Percentiles rank a stretch among this genome's conserved stretches.
phyloP scores from a whole-genome alignment of 1,284 basidiomycete genomes.

The Rhodotorula sp. region DNA sequence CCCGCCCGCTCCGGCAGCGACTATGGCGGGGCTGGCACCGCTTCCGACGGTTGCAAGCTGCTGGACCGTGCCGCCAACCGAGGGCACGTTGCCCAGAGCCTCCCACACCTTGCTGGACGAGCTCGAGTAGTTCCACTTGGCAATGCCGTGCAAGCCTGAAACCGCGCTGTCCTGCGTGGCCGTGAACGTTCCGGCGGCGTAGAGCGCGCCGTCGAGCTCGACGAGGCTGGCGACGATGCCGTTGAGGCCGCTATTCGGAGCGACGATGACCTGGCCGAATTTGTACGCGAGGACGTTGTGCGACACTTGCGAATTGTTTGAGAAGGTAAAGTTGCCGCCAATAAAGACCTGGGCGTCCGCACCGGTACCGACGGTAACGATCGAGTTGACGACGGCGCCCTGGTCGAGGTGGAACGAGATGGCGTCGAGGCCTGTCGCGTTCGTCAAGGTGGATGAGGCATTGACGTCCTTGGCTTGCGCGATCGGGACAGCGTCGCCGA shows the following conservation, averaged over 20 bases:
- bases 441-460: slow-evolving; percentile 29
- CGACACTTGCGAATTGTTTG: slow-evolving; percentile 48
- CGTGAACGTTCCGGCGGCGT: slow-evolving; percentile 80
- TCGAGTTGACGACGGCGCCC: slow-evolving; percentile 55
- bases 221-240: slow-evolving; percentile 45
- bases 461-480: slow-evolving; percentile 9
- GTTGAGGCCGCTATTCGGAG: slow-evolving; percentile 48
- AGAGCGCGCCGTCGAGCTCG: slow-evolving; percentile 57
- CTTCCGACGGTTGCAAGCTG: slow-evolving; percentile 49
- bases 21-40: slow-evolving; percentile 18
- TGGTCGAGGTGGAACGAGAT: slow-evolving; percentile 28
- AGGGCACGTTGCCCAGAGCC: slow-evolving; percentile 57
- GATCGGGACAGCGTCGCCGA: slow-evolving; percentile 29
- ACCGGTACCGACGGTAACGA: slow-evolving; percentile 58
- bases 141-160: slow-evolving; percentile 54
- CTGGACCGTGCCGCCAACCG: slow-evolving; percentile 75
- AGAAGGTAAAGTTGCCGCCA: slow-evolving; percentile 68
- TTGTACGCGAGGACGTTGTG: slow-evolving; percentile 71
- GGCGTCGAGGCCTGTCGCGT: slow-evolving; percentile 32
- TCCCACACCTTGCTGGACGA: slow-evolving; percentile 23
- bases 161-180: slow-evolving; percentile 73
- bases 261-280: slow-evolving; percentile 48
- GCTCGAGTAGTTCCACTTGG: slow-evolving; percentile 33
- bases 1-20: slow-evolving; percentile 25
- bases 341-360: slow-evolving; percentile 62